Evolutionary conservation across 148 eudicot genomes (phyloP).

Genomic region (Selenicereus undatus): DNA sequence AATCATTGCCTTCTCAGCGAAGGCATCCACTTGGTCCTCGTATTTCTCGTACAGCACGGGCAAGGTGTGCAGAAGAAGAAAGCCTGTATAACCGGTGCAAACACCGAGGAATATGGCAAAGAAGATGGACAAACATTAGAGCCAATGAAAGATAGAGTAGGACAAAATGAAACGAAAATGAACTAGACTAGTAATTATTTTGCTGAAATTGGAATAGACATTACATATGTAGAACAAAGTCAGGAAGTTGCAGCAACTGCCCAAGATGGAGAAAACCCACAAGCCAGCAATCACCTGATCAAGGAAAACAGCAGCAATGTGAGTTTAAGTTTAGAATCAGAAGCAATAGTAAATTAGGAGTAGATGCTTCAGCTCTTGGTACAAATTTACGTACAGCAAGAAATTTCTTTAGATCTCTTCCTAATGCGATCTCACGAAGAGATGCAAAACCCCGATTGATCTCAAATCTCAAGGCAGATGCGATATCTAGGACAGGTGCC

Average conservation of each 20-base stretch:
- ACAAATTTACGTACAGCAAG: conserved; percentile 50
- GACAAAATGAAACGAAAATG: too few species aligned
- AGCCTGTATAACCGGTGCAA: conserved; percentile 32
- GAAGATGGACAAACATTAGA: not conserved
- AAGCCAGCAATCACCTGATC: conserved; percentile 76
- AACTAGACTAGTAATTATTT: too few species aligned
- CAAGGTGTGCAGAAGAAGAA: conserved; percentile 64
- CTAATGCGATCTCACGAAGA: conserved; percentile 72
- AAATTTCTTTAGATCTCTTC: conserved; percentile 80
- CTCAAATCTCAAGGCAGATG: conserved; percentile 61
- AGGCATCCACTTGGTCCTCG: conserved; percentile 70
- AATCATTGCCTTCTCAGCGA: conserved; percentile 70
- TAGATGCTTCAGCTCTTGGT: not conserved
- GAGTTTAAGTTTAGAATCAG: not conserved
- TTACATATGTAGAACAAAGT: conserved; percentile 85
- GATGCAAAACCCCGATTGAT: conserved; percentile 50
- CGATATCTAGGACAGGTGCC: conserved; percentile 56
- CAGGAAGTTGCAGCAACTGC: conserved; percentile 84
- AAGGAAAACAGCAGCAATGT: not conserved
- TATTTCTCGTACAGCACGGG: conserved; percentile 80
- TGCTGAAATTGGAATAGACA: too few species aligned
- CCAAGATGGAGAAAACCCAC: conserved; percentile 76
- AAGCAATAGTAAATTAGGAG: not conserved
- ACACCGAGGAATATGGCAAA: not conserved
- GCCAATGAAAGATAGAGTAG: not conserved